phyloP scores from a whole-genome alignment of 768 basidiomycete species.

The Tubosaeta sp. region DNA sequence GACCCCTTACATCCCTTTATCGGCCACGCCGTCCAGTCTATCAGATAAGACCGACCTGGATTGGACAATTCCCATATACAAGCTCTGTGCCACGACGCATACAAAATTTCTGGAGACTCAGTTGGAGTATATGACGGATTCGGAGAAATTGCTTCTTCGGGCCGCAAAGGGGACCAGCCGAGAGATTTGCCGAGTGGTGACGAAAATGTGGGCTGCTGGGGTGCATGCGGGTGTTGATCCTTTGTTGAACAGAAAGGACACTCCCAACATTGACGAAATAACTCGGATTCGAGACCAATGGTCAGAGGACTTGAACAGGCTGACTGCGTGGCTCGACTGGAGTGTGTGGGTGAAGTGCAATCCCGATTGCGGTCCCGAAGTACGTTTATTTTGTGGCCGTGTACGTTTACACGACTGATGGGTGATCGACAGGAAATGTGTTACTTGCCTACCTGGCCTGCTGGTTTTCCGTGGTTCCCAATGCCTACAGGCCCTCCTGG shows the following conservation, averaged over 20 bases:
- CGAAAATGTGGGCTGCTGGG: slow-evolving; percentile 11
- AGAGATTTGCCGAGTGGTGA: slow-evolving; percentile 18
- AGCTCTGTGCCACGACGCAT: slow-evolving; percentile 8
- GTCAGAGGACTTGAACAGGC: slow-evolving; percentile 1
- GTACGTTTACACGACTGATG: not conserved
- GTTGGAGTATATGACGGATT: slow-evolving; percentile 6
- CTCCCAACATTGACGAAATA: not conserved
- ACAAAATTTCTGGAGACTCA: not conserved
- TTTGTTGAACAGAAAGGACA: not conserved
- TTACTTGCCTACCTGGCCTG: slow-evolving; percentile 16
- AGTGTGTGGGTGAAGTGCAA: slow-evolving; percentile 20
- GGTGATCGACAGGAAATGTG: slow-evolving; percentile 12
- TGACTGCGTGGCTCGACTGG: slow-evolving; percentile 23
- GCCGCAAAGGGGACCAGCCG: slow-evolving; percentile 11
- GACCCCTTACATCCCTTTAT: slow-evolving; percentile 6
- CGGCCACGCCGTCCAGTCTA: not conserved
- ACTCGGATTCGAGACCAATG: slow-evolving; percentile 8
- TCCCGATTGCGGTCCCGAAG: slow-evolving; percentile 13
- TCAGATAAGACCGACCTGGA: not conserved
- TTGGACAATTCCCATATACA: slow-evolving; percentile 10
- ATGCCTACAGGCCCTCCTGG: not conserved
- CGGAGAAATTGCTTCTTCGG: slow-evolving; percentile 8
- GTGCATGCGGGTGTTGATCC: slow-evolving; percentile 10
- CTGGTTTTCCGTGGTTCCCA: not conserved
- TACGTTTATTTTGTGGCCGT: not conserved